Base-by-base conservation (phyloP, 495 filamentous ascomycete species). In the Lophium mytilinum region DNA sequence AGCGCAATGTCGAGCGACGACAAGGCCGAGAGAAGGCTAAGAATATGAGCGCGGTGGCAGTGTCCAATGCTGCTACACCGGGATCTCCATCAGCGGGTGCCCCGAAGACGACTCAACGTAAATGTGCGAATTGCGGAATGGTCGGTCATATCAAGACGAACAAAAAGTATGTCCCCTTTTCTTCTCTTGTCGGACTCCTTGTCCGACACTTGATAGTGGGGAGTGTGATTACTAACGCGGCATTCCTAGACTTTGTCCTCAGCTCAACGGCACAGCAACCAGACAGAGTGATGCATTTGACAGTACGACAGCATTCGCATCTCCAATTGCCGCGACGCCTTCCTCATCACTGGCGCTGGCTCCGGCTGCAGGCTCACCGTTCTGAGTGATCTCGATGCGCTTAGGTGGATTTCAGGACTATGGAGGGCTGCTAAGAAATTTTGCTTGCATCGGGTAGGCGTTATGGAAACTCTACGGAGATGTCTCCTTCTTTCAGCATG, bases 141-240 rank as follows among this genome's bases (percentile, higher is more conserved):
- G 85, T 91, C 18, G 93, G 93, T 21, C 93, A 99, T 66, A 99
- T 99, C 78, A 95, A 95, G 72, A 96, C 91, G n/a, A 96, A 96
- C 76, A 93, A 95, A 77, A 96, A 92, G 87, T 91, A 76, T 34
- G 39, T n/a, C n/a, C n/a, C n/a, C 37, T 56, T 24, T 21, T 43
- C 30, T 37, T 35, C 35, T 3, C 30, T 55, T 17, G 7, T 45
- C 19, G 9, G 12, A 18, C 33, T 34, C 6, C 24, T 30, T 30
- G 24, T 30, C 6, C 24, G 24, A 30, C 24, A 6, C 24, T 30
- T 30, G 24, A 3, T 6, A 30, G 2, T 30, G 6, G 24, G 24
- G 6, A 30, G 24, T 30, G 9, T 37, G 17, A 35, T 50, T 35
- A 15, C 49, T 62, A 51, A 61, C 63, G 9, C 35, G 30, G 41